Evolutionary conservation across 2,329 filamentous ascomycete genomes (phyloP), one percentile per base, ranked within the genome.

Genomic region (Fusarium papillatum): DNA sequence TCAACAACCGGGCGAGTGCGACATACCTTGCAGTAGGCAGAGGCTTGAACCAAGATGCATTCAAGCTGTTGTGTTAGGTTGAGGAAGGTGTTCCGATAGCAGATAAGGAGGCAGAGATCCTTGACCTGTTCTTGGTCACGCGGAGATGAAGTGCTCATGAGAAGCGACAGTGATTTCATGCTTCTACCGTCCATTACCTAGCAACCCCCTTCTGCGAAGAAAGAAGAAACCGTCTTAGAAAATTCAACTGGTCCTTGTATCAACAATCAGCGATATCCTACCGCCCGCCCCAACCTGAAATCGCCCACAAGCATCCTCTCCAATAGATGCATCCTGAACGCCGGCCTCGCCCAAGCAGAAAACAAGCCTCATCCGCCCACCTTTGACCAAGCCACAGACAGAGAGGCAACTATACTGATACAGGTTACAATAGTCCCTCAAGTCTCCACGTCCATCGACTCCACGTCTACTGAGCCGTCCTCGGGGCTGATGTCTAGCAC

Each of bases 401-500:
- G 59, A 34, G 31, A 50, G 41, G 55, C 29, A 57, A 48, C 62
- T 67, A 70, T 78, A 76, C 64, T 79, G 66, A 66, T 80, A 78
- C 78, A 76, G 61, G 59, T 64, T 62, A 66, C 48, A 29, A 66
- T 50, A 46, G 24, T 63, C 48, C 50, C n/a, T 78, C 76, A 84
- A 29, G 81, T 63, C 73, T 86, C 85, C 41, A 86, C 80, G 31
- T 86, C 86, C 85, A 87, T 87, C 10, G 84, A 82, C 66, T 85
- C 86, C 22, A 84, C 85, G 19, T 87, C 86, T 16, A 82, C 79
- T 14, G 85, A 83, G 19, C 87, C 86, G 24, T 87, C 86, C 57
- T 88, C 87, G 8, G 87, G 76, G 9, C 87, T 88, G 43, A 95
- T 86, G 68, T 93, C 94, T 26, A 97, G 87, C n/a, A 95, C 87